Conservation (phyloP, 805 yeast genomes). For the Sugiyamaella smithiae region DNA sequence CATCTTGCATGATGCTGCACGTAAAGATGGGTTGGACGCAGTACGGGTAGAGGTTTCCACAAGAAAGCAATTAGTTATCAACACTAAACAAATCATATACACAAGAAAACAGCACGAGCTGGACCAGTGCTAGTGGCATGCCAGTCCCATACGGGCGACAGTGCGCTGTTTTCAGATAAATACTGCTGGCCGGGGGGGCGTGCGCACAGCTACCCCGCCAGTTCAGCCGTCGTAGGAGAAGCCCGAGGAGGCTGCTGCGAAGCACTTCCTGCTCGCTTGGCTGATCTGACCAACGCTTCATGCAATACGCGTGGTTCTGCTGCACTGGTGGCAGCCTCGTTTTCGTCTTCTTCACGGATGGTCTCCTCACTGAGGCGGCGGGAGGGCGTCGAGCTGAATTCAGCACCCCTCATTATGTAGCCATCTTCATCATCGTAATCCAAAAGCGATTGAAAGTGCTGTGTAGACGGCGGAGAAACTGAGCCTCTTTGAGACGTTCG, state of each 20-base stretch:
- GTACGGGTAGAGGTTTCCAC: no score
- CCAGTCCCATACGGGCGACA: no score
- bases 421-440: constrained; percentile 15
- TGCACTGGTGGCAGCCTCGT: not conserved
- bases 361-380: constrained; percentile 10
- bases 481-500: not conserved
- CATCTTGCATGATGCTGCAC: no score
- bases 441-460: not conserved
- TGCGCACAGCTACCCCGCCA: no score
- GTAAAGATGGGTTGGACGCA: no score
- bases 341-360: constrained; percentile 10
- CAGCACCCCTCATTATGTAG: not conserved
- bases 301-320: not conserved
- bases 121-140: no score
- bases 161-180: no score
- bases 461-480: no score
- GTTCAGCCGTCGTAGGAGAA: no score
- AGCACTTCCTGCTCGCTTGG: not conserved
- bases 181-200: not conserved
- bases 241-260: not conserved
- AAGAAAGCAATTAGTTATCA: no score
- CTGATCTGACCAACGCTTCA: not conserved
- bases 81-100: no score
- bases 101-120: no score
- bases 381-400: not conserved